Evolutionary conservation across 2,329 filamentous ascomycete species (phyloP).

Genomic region (Apiospora marii): DNA sequence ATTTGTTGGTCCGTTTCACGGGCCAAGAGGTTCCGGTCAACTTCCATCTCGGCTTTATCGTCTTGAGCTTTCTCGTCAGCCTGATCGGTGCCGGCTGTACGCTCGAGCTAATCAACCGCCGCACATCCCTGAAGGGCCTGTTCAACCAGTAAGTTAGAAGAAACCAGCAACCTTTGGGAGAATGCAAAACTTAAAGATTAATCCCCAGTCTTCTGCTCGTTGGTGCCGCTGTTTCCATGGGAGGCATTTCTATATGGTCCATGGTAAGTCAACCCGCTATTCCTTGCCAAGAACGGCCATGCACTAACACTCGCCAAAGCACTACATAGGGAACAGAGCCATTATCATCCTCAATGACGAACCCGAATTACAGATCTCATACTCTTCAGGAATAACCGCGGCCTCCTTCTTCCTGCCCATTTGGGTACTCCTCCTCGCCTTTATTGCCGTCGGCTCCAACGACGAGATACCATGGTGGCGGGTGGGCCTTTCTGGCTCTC

Average conservation of each 20-base stretch:
- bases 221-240: slow-evolving; percentile 74
- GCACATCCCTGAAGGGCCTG: slow-evolving; percentile 72
- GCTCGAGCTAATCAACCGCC: slow-evolving; percentile 80
- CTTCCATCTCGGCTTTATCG: slow-evolving; percentile 68
- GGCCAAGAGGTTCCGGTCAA: slow-evolving; percentile 2
- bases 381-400: slow-evolving; percentile 75
- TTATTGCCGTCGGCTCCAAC: slow-evolving; percentile 69
- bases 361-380: slow-evolving; percentile 72
- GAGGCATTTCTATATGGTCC: slow-evolving; percentile 77
- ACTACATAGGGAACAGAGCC: slow-evolving; percentile 84
- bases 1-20: neutral
- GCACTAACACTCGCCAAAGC: slow-evolving; percentile 57
- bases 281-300: neutral
- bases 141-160: slow-evolving; percentile 61
- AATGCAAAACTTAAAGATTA: neutral
- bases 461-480: slow-evolving; percentile 62
- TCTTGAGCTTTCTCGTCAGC: slow-evolving; percentile 79
- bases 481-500: slow-evolving; percentile 67
- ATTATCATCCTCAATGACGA: slow-evolving; percentile 73
- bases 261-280: slow-evolving; percentile 56
- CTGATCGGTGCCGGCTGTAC: slow-evolving; percentile 80
- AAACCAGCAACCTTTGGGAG: fast-evolving
- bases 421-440: slow-evolving; percentile 75
- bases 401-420: slow-evolving; percentile 84
- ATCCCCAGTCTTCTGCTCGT: slow-evolving; percentile 60